A percentile compares a stretch with the other conserved stretches of the same genome.
Conservation (phyloP, 306 rosid species). For the Vachellia pachyceras region DNA sequence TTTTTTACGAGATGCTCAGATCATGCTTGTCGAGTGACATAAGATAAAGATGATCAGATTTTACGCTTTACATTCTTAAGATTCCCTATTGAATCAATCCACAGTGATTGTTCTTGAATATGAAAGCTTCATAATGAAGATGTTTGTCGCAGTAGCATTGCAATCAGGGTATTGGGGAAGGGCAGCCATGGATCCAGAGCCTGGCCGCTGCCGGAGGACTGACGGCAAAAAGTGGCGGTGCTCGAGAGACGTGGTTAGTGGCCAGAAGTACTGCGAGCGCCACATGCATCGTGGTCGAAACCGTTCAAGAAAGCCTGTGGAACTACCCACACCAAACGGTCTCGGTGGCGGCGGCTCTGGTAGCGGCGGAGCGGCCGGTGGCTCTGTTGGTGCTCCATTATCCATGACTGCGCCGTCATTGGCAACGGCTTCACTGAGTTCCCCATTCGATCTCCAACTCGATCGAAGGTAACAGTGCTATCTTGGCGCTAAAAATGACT, state of each 20-base stretch:
- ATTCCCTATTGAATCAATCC: not conserved
- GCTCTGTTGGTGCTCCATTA: conserved; percentile 37
- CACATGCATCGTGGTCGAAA: conserved; percentile 94
- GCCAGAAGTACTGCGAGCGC: conserved; percentile 97
- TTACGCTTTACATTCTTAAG: not conserved
- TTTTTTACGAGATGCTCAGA: not conserved
- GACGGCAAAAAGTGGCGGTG: conserved; percentile 99
- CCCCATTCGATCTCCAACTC: conserved; percentile 69
- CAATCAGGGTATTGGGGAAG: conserved; percentile 92
- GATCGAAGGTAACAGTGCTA: conserved; percentile 58
- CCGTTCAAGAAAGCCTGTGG: conserved; percentile 99
- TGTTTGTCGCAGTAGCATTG: conserved; percentile 51
- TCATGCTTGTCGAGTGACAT: not conserved
- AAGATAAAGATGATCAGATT: not conserved
- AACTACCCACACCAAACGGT: conserved; percentile 66
- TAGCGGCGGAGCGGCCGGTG: too few relatives aligned
- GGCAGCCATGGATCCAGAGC: conserved; percentile 97
- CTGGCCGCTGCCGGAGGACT: conserved; percentile 94
- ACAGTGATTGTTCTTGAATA: not conserved
- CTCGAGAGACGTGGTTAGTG: conserved; percentile 89
- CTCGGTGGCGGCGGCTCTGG: conserved; percentile 12
- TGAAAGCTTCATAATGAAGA: not conserved
- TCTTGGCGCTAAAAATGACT: not conserved
- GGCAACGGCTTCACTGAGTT: conserved; percentile 49
- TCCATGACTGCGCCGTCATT: conserved; percentile 47